Conservation (phyloP, 1,284 basidiomycete genomes). For the Apiotrichum siamense region DNA sequence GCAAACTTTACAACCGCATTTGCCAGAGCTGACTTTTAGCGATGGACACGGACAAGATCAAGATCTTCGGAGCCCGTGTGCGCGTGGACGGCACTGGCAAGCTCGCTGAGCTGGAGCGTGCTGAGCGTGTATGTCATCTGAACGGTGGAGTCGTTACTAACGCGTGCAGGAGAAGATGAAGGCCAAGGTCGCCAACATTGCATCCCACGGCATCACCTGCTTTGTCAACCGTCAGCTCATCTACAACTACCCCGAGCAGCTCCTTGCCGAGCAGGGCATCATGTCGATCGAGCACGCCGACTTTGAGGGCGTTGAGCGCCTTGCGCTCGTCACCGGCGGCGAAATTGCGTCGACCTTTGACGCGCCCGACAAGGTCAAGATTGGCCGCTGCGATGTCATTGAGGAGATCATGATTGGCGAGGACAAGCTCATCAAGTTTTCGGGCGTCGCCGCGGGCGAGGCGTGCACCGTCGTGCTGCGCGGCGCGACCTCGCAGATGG, state of each 20-base stretch:
- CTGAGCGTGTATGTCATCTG: slow-evolving; percentile 57
- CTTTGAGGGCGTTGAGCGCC: slow-evolving; percentile 95
- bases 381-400: slow-evolving; percentile 89
- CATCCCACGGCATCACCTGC: slow-evolving; percentile 90
- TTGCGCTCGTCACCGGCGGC: slow-evolving; percentile 94
- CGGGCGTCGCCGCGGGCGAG: slow-evolving; percentile 93
- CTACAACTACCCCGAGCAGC: slow-evolving; percentile 97
- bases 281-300: slow-evolving; percentile 98
- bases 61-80: slow-evolving; percentile 94
- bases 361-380: slow-evolving; percentile 83
- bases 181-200: slow-evolving; percentile 92
- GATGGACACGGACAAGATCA: slow-evolving; percentile 99
- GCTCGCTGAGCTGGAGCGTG: slow-evolving; percentile 93
- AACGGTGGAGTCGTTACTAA: slow-evolving; percentile 51
- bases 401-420: slow-evolving; percentile 99
- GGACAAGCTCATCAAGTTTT: slow-evolving; percentile 99
- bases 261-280: slow-evolving; percentile 89
- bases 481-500: slow-evolving; percentile 96
- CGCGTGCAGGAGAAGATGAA: slow-evolving; percentile 86
- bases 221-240: slow-evolving; percentile 99
- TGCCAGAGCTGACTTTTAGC: slow-evolving; percentile 51
- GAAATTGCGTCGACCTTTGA: slow-evolving; percentile 98
- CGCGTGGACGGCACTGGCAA: slow-evolving; percentile 95
- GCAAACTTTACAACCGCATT: background rate
- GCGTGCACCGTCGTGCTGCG: slow-evolving; percentile 98